phyloP scores from a whole-genome alignment of 805 yeast species.

The Diddensiella santjacobensis region DNA sequence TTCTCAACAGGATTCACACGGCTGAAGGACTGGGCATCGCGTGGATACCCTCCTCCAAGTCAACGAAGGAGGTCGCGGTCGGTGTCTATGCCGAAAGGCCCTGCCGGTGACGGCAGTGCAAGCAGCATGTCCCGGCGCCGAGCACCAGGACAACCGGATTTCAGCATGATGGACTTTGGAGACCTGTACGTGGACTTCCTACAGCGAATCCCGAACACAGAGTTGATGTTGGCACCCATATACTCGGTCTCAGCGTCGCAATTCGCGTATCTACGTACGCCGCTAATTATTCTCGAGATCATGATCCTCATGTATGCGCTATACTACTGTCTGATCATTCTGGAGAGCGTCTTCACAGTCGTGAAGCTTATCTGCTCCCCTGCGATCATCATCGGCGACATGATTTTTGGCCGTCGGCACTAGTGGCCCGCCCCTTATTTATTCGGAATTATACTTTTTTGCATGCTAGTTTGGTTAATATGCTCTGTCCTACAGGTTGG shows the following conservation, averaged over 20 bases:
- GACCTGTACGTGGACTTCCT: constrained; percentile 10
- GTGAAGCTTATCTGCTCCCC: constrained; percentile 23
- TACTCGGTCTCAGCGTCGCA: constrained; percentile 9
- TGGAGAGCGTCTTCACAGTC: constrained; percentile 19
- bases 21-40: background rate
- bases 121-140: background rate
- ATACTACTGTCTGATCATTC: constrained; percentile 16
- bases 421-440: background rate
- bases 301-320: constrained; percentile 15
- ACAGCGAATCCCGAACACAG: constrained; percentile 8
- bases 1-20: constrained; percentile 1
- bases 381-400: constrained; percentile 16
- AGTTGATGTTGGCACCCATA: constrained; percentile 13
- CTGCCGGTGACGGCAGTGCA: background rate
- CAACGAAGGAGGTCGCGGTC: background rate
- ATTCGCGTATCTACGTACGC: constrained; percentile 7
- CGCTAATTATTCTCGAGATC: constrained; percentile 16
- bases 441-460: no score
- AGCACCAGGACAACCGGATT: background rate
- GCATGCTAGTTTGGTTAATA: no score
- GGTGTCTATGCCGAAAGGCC: constrained; percentile 1
- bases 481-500: no score
- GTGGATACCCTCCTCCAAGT: background rate
- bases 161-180: constrained; percentile 2
- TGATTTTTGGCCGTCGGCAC: constrained; percentile 2